phyloP scores from a whole-genome alignment of 345 rosid genomes.

The Brassica cretica region DNA sequence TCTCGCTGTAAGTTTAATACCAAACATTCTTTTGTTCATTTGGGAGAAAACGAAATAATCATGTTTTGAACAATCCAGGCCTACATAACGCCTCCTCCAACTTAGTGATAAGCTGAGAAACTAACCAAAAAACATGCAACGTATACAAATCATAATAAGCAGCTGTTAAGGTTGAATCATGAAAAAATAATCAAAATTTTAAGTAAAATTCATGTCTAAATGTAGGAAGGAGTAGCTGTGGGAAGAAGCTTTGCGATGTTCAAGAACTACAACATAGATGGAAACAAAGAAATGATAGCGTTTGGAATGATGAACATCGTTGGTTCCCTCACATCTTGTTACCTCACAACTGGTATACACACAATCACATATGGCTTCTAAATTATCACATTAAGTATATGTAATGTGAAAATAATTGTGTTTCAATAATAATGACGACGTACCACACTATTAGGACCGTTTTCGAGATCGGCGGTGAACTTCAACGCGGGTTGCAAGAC shows the following conservation, averaged over 20 bases:
- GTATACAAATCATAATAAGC: background rate
- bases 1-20: constrained; percentile 61
- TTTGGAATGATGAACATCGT: constrained; percentile 90
- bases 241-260: constrained; percentile 93
- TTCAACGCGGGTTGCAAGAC: constrained; percentile 91
- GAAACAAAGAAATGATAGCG: constrained; percentile 98
- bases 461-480: constrained; percentile 93
- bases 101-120: background rate
- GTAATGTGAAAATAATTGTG: background rate
- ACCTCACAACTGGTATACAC: constrained; percentile 68
- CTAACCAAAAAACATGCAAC: background rate
- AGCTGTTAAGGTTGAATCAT: background rate
- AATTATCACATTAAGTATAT: background rate
- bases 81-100: background rate
- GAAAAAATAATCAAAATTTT: background rate
- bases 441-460: constrained; percentile 56
- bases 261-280: constrained; percentile 87
- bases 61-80: background rate
- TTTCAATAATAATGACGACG: background rate
- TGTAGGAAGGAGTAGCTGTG: constrained; percentile 93
- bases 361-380: constrained; percentile 6
- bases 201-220: background rate
- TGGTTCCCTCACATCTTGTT: constrained; percentile 92
- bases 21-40: no score
- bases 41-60: no score